A percentile compares a stretch with the other conserved stretches of the same genome.
These are phyloP conservation scores for Waltergamsia citrina DNA, from an alignment of 2,329 filamentous ascomycete genomes.

Conservation along the genomic window DNA sequence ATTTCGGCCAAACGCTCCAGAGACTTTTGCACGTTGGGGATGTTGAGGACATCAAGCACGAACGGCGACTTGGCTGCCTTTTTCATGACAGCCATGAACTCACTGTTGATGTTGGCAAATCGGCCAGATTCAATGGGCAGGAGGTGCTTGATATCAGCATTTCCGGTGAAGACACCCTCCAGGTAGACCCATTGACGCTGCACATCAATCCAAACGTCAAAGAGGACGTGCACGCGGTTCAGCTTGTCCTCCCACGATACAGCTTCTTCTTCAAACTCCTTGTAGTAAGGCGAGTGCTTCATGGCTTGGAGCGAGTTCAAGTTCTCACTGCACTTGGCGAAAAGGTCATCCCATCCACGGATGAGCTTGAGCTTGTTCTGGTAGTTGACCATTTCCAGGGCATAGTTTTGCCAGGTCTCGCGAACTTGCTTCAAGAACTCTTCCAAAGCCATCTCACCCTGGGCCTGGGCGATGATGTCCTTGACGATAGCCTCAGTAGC, in stretches of 20 bases:
- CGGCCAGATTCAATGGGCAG: constrained; percentile 92
- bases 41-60: constrained; percentile 90
- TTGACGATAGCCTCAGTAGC: constrained; percentile 81
- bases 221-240: constrained; percentile 92
- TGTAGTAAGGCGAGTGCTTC: constrained; percentile 98
- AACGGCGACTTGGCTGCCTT: constrained; percentile 96
- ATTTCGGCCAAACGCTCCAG: constrained; percentile 92
- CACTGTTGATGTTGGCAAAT: constrained; percentile 98
- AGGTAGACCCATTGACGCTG: constrained; percentile 99
- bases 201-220: constrained; percentile 99
- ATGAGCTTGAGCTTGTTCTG: constrained; percentile 98
- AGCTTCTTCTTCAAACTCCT: constrained; percentile 97
- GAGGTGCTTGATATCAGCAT: constrained; percentile 96
- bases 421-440: constrained; percentile 95
- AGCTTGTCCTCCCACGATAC: constrained; percentile 96
- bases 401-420: constrained; percentile 94
- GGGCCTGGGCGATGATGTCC: constrained; percentile 89
- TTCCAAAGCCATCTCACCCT: constrained; percentile 96
- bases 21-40: constrained; percentile 91
- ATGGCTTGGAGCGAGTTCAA: constrained; percentile 96
- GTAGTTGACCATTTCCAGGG: constrained; percentile 89
- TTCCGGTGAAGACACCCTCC: constrained; percentile 96
- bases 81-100: constrained; percentile 99
- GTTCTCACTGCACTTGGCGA: constrained; percentile 97
- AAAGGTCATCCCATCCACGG: constrained; percentile 94